These are phyloP conservation scores for Talaromyces proteolyticus DNA, from an alignment of 495 filamentous ascomycete species.

Conservation along the genomic window DNA sequence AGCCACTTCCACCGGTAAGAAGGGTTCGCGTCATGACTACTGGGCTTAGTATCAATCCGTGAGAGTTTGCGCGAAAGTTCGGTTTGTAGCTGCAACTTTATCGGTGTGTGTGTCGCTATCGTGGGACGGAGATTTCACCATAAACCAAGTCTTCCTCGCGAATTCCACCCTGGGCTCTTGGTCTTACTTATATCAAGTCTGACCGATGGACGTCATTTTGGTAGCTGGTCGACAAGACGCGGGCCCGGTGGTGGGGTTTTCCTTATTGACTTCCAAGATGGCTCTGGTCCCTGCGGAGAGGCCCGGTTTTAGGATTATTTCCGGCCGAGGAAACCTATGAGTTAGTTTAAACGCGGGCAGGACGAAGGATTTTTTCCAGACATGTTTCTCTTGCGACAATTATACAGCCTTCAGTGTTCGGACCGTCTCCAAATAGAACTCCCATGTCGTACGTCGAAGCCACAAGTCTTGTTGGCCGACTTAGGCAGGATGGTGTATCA, in stretches of 20 bases:
- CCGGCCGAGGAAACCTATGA: background rate
- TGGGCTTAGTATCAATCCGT: background rate
- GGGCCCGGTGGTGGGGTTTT: no score
- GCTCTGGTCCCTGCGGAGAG: no score
- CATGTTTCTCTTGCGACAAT: background rate
- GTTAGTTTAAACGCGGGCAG: background rate
- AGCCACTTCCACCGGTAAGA: slow-evolving; percentile 47
- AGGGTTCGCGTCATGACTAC: slow-evolving; percentile 19
- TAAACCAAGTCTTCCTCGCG: background rate
- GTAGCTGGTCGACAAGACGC: background rate
- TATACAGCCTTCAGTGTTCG: background rate
- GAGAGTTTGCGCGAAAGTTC: background rate
- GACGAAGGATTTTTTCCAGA: no score
- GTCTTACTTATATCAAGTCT: slow-evolving; percentile 4
- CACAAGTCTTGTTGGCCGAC: background rate
- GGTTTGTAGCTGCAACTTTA: background rate
- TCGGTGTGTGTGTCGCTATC: background rate
- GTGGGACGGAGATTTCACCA: background rate
- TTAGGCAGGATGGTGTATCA: no score
- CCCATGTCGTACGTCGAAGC: background rate
- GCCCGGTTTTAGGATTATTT: background rate
- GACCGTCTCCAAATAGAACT: background rate
- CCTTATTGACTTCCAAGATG: no score
- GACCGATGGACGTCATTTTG: background rate
- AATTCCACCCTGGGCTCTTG: background rate